A percentile compares a stretch with the other conserved stretches of the same genome.
These are phyloP conservation scores for Suillus americanus DNA, from an alignment of 768 basidiomycete species.

Conservation along the genomic window DNA sequence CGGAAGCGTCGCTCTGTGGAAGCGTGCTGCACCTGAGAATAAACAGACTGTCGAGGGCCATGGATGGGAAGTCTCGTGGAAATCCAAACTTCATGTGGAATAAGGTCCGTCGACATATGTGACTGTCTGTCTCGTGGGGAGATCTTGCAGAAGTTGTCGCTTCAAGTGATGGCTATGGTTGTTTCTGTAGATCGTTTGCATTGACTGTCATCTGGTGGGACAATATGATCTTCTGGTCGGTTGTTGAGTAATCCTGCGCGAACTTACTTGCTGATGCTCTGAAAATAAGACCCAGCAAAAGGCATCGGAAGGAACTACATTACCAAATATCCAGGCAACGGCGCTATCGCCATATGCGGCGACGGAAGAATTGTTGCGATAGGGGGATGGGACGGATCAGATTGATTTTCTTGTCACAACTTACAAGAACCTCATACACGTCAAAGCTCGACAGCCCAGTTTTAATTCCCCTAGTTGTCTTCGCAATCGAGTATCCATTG, in stretches of 20 bases:
- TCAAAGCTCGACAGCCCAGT: no score
- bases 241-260: conserved; percentile 6
- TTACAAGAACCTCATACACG: no score
- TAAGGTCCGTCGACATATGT: conserved; percentile 24
- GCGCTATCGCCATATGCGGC: conserved; percentile 65
- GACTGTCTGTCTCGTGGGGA: neutral
- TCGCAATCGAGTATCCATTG: no score
- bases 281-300: conserved; percentile 16
- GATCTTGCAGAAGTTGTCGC: neutral
- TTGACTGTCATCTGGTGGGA: conserved; percentile 76
- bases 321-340: conserved; percentile 81
- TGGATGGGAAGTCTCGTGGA: conserved; percentile 85
- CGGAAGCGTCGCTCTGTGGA: no score
- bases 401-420: no score
- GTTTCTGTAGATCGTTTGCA: conserved; percentile 63
- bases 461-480: no score
- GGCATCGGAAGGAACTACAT: conserved; percentile 28
- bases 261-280: conserved; percentile 5
- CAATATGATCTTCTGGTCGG: conserved; percentile 58
- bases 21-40: conserved; percentile 32
- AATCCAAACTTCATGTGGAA: conserved; percentile 61
- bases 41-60: conserved; percentile 54
- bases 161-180: conserved; percentile 82
- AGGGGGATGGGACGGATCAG: conserved; percentile 71
- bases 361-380: conserved; percentile 81